Base-by-base conservation (phyloP, 768 basidiomycete genomes). In the Paxillus rubicundulus region DNA sequence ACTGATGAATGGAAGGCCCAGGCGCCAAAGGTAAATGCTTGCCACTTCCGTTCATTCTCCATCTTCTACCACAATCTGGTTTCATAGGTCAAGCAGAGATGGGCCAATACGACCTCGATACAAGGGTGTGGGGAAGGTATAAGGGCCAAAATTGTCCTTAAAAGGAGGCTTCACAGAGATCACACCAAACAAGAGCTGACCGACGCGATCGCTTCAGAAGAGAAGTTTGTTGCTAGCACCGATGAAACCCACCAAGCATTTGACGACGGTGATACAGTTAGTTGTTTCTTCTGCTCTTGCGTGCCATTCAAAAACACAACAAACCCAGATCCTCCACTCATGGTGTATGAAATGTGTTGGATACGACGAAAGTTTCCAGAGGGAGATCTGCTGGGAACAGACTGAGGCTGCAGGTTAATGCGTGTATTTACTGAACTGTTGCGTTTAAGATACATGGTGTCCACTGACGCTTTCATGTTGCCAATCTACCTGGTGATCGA, bases 361-460 rank as follows among this genome's bases (percentile, higher is more conserved):
- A 20, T 67, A 57, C 21, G 55, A 67, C 36, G 63, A 62, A 20
- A 17, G 52, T 20, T 62, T 59, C n/a, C 50, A 65, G 42, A 50
- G 50, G 5, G 44, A 59, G 33, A 55, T 59, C 5, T 14, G 52
- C 47, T 32, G 63, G 55, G 2, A 54, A 55, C 33, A 4, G 13
- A 49, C 5, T 64, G 41, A 53, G 16, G 3, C 6, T 6, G 4
- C 24, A 24, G 24, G 24, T 24, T 24, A 24, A 24, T 24, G 24
- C 24, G 24, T 24, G 24, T 24, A 9, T 8, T 9, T 5, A 9
- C 30, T 30, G 9, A 9, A 30, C 1, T 30, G 7, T 9, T 30
- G 30, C 30, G 30, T 30, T 30, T 1, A 30, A 10, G 30, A 30
- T 30, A 10, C 9, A 30, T 30, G 30, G 9, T 30, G 9, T 10